Evolutionary conservation across 495 filamentous ascomycete genomes (phyloP).

Genomic region (Trichoderma virens): DNA sequence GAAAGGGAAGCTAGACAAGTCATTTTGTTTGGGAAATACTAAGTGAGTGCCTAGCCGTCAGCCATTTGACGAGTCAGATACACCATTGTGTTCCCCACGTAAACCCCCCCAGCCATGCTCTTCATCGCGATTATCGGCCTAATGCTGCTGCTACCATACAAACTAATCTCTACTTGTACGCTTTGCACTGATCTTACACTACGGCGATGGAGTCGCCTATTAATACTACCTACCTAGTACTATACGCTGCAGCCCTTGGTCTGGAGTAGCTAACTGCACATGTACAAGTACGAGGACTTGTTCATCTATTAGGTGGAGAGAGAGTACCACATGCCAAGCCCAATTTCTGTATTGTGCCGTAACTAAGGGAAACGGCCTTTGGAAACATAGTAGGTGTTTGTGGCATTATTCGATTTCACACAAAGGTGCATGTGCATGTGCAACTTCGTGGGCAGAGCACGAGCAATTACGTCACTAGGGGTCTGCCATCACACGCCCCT

Average conservation of each 20-base stretch:
- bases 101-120: neutral
- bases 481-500: neutral
- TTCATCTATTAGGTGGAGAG: no score
- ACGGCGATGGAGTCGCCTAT: neutral
- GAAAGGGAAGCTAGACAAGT: constrained; percentile 4
- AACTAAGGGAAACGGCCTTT: neutral
- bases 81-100: neutral
- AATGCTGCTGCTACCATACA: neutral
- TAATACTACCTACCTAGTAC: neutral
- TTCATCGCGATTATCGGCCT: constrained; percentile 1
- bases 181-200: neutral
- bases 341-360: neutral
- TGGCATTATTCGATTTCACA: neutral
- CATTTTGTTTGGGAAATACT: neutral
- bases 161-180: neutral
- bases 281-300: no score
- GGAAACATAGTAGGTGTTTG: neutral
- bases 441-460: neutral
- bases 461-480: neutral
- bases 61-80: constrained; percentile 4
- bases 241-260: no score
- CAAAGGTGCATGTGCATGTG: neutral
- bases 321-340: neutral
- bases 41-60: neutral
- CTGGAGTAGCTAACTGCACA: no score